Conservation (phyloP, 1,284 basidiomycete species). For the Peniophora sp. region DNA sequence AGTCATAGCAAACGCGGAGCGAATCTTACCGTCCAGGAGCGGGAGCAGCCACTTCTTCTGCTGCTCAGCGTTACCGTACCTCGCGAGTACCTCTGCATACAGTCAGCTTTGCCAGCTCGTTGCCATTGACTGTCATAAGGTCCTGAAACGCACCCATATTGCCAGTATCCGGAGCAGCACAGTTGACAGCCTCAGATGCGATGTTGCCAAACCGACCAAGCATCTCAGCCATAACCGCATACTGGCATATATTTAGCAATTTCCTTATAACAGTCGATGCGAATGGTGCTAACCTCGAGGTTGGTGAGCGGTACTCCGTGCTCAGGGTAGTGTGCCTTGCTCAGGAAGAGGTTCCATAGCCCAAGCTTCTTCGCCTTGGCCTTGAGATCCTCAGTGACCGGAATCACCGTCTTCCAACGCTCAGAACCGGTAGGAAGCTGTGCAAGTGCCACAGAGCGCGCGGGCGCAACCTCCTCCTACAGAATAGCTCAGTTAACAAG, state of each 20-base stretch:
- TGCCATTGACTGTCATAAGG: background rate
- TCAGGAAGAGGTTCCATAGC: slow-evolving; percentile 96
- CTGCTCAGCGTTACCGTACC: slow-evolving; percentile 85
- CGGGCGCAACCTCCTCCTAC: slow-evolving; percentile 87
- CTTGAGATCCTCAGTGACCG: slow-evolving; percentile 83
- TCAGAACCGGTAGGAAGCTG: slow-evolving; percentile 77
- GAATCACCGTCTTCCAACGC: slow-evolving; percentile 83
- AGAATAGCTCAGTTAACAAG: slow-evolving; percentile 2
- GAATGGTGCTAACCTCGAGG: slow-evolving; percentile 60
- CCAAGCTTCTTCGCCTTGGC: slow-evolving; percentile 81
- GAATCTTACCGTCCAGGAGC: slow-evolving; percentile 86
- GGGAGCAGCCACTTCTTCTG: slow-evolving; percentile 89
- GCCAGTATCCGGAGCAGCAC: slow-evolving; percentile 92
- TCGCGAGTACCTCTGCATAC: slow-evolving; percentile 83
- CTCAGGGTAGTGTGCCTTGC: slow-evolving; percentile 87
- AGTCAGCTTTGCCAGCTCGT: too few species aligned
- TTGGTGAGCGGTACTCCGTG: slow-evolving; percentile 87
- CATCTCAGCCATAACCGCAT: slow-evolving; percentile 94
- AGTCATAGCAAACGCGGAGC: slow-evolving; percentile 94
- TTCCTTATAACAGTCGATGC: too few species aligned
- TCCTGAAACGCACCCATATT: slow-evolving; percentile 72
- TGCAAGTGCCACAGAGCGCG: slow-evolving; percentile 69
- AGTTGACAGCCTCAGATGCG: slow-evolving; percentile 85
- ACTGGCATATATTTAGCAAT: slow-evolving; percentile 38
- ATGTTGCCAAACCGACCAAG: slow-evolving; percentile 80